Percentiles rank a stretch among this genome's conserved stretches.
phyloP scores from a whole-genome alignment of 495 filamentous ascomycete genomes.

The Venustampulla echinocandica region DNA sequence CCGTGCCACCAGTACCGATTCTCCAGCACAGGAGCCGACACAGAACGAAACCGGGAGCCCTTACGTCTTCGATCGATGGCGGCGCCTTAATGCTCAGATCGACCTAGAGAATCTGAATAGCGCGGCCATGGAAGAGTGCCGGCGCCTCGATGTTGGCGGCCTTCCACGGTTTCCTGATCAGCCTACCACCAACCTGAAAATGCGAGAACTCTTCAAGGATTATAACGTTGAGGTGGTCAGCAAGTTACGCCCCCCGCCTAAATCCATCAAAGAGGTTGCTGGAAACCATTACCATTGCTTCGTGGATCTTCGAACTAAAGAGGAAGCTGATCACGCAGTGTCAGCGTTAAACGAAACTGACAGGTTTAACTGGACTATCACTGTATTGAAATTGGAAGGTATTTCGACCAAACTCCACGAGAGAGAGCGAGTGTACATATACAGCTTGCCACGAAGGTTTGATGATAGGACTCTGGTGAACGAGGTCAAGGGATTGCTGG shows the following conservation, averaged over 20 bases:
- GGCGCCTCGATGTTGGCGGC: slow-evolving; percentile 55
- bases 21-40: too few species aligned
- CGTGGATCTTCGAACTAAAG: slow-evolving; percentile 49
- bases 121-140: slow-evolving; percentile 31
- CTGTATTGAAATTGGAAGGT: not conserved
- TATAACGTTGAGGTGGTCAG: slow-evolving; percentile 52
- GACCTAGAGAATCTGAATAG: slow-evolving; percentile 22
- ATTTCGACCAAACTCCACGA: not conserved
- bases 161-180: slow-evolving; percentile 51
- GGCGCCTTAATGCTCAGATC: slow-evolving; percentile 13
- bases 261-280: slow-evolving; percentile 38
- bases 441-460: not conserved
- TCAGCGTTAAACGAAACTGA: slow-evolving; percentile 22
- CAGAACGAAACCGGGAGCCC: not conserved
- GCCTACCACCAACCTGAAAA: slow-evolving; percentile 40
- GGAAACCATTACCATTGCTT: slow-evolving; percentile 62
- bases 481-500: not conserved
- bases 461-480: not conserved
- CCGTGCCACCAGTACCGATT: not conserved
- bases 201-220: slow-evolving; percentile 50
- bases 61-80: slow-evolving; percentile 20
- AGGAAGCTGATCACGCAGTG: slow-evolving; percentile 43
- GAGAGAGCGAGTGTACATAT: not conserved
- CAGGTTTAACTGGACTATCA: not conserved
- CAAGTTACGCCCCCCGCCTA: slow-evolving; percentile 54